Percentiles rank a stretch among this genome's conserved stretches.
Conservation (phyloP, 306 rosid genomes). For the Lathyrus sativus region DNA sequence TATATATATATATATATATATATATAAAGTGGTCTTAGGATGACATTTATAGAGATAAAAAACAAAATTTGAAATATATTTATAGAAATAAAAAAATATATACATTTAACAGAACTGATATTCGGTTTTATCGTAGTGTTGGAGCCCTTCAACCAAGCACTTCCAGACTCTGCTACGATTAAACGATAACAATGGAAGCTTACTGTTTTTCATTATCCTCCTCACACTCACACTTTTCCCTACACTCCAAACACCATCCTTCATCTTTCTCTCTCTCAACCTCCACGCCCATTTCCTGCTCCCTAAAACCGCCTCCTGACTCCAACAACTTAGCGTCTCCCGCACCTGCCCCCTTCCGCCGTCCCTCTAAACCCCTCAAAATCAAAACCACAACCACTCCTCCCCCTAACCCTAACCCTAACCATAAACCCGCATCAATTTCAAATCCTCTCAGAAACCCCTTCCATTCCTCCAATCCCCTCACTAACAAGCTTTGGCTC, state of each 20-base stretch:
- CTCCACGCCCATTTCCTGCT: conserved; percentile 39
- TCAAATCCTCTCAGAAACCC: conserved; percentile 63
- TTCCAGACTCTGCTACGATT: not conserved
- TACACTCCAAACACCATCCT: conserved; percentile 37
- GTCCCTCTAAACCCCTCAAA: conserved; percentile 64
- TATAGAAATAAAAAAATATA: too few relatives aligned
- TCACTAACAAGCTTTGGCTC: conserved; percentile 78
- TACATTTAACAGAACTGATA: too few relatives aligned
- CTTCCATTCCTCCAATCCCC: conserved; percentile 44
- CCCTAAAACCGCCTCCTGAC: conserved; percentile 51
- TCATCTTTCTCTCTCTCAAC: conserved; percentile 22
- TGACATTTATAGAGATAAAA: too few relatives aligned
- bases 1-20: too few relatives aligned
- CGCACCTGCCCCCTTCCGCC: conserved; percentile 54
- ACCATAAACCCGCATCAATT: conserved; percentile 38
- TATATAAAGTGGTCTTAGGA: too few relatives aligned
- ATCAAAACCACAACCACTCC: conserved; percentile 25
- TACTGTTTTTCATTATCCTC: conserved; percentile 50
- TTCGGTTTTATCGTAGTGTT: too few relatives aligned
- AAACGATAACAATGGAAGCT: conserved; percentile 65
- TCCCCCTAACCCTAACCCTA: conserved; percentile 1
- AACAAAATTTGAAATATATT: too few relatives aligned
- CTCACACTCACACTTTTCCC: conserved; percentile 50
- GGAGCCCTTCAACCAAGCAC: too few relatives aligned
- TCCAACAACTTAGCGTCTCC: conserved; percentile 47